These are phyloP conservation scores for Cyberlindnera veronae DNA, from an alignment of 805 yeast genomes.

Conservation along the genomic window DNA sequence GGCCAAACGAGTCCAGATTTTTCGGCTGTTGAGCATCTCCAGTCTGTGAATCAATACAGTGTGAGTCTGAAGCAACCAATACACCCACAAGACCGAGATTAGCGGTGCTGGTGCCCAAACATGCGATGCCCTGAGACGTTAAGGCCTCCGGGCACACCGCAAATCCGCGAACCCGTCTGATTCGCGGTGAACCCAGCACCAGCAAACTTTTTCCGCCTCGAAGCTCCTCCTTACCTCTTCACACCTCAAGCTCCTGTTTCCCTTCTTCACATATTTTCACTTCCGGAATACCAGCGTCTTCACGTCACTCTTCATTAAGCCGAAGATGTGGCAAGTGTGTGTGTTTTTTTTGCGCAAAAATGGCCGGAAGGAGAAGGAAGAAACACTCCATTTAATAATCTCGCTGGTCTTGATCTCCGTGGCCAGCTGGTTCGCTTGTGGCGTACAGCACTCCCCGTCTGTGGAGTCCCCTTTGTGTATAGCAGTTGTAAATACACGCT, in stretches of 20 bases:
- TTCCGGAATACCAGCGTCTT: conserved; percentile 31
- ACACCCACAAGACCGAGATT: background rate
- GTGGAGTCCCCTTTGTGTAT: background rate
- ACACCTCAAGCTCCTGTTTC: conserved; percentile 2
- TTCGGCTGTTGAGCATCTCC: background rate
- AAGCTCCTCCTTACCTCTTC: background rate
- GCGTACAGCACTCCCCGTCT: conserved; percentile 17
- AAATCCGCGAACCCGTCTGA: conserved; percentile 2
- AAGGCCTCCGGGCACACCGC: no score
- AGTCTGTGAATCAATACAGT: background rate
- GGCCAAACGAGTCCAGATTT: background rate
- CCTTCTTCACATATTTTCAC: conserved; percentile 27
- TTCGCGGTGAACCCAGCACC: background rate
- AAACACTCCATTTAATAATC: conserved; percentile 26
- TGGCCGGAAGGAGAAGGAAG: conserved; percentile 30
- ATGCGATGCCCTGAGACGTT: no score
- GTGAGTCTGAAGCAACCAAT: background rate
- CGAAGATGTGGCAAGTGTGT: conserved; percentile 17
- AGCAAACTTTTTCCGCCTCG: conserved; percentile 1
- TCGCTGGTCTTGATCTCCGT: conserved; percentile 16
- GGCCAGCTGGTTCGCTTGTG: conserved; percentile 30
- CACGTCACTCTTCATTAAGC: conserved; percentile 16
- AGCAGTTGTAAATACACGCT: no score
- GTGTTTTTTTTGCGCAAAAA: conserved; percentile 26
- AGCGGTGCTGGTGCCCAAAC: no score